Evolutionary conservation across 352 stramenopile species (phyloP).

Genomic region (Lagenidium sp.): DNA sequence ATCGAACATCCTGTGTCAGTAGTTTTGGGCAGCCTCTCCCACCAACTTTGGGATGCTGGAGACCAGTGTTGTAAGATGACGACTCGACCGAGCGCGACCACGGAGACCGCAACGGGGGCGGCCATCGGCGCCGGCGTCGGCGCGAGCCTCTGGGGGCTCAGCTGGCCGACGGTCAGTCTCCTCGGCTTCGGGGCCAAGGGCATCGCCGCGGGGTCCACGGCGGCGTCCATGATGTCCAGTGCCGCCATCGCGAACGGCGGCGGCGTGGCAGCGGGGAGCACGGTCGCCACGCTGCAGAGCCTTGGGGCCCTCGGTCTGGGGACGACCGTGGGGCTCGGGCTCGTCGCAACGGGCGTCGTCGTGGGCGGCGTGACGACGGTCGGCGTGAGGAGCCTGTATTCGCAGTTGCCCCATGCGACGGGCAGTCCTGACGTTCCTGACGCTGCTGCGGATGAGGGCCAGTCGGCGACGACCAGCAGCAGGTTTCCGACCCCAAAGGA

Average conservation of each 20-base stretch:
- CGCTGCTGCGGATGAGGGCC: no score
- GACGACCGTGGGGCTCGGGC: slow-evolving; percentile 14
- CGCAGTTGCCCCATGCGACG: no score
- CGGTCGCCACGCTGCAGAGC: slow-evolving; percentile 34
- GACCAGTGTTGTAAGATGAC: no score
- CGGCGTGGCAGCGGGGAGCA: slow-evolving; percentile 26
- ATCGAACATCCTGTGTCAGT: no score
- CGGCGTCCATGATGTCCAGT: slow-evolving; percentile 45
- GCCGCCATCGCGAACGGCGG: slow-evolving; percentile 37
- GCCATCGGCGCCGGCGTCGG: slow-evolving; percentile 15
- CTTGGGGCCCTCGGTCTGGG: slow-evolving; percentile 31
- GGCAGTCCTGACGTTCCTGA: no score
- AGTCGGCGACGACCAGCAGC: no score
- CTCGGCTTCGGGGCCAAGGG: slow-evolving; percentile 30
- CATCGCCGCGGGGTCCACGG: slow-evolving; percentile 29
- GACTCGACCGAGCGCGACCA: no score
- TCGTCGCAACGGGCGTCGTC: slow-evolving; percentile 8
- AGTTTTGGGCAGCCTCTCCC: no score
- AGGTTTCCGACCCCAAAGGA: no score
- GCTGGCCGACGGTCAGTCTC: slow-evolving; percentile 13
- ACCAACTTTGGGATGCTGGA: no score
- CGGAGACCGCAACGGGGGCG: slow-evolving; percentile 7
- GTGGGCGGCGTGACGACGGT: no score
- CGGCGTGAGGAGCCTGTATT: no score
- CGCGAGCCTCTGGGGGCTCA: slow-evolving; percentile 14